Percentiles rank a stretch among this genome's conserved stretches.
Conservation (phyloP, 2,329 filamentous ascomycete species). For the Teratosphaeria nubilosa region DNA sequence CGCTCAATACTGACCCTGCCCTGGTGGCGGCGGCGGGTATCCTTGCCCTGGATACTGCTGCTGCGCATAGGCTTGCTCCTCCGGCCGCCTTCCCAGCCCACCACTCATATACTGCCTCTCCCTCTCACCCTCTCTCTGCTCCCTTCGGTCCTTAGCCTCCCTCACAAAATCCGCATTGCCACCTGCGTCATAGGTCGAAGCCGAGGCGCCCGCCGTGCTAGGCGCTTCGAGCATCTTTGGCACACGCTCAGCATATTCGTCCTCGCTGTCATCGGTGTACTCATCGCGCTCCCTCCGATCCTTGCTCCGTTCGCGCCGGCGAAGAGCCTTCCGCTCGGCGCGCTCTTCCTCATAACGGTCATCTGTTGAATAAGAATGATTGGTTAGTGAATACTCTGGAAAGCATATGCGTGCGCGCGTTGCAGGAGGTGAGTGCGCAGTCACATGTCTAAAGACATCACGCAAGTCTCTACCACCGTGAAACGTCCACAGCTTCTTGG, state of each 20-base stretch:
- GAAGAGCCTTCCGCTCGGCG: constrained; percentile 15
- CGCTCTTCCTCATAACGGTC: constrained; percentile 23
- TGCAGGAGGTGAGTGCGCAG: not conserved
- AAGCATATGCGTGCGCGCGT: not conserved
- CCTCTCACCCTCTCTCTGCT: constrained; percentile 16
- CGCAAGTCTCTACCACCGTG: constrained; percentile 1
- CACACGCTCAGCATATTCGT: constrained; percentile 20
- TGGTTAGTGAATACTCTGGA: constrained; percentile 4
- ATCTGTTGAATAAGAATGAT: constrained; percentile 12
- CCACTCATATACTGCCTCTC: constrained; percentile 20
- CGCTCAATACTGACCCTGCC: not conserved
- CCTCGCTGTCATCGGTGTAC: constrained; percentile 24
- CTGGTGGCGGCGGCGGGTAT: not conserved
- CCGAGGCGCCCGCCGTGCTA: constrained; percentile 3
- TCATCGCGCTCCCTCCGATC: constrained; percentile 24
- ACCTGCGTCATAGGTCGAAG: constrained; percentile 5
- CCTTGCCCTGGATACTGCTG: not conserved
- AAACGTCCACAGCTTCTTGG: constrained; percentile 1
- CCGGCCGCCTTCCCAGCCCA: constrained; percentile 15
- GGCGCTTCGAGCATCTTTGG: constrained; percentile 27
- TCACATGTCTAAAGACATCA: constrained; percentile 1
- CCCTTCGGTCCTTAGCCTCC: constrained; percentile 16
- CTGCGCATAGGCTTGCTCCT: not conserved
- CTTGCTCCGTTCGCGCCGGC: constrained; percentile 16
- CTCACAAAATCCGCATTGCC: constrained; percentile 19